Evolutionary conservation across 2,329 filamentous ascomycete species (phyloP).

Genomic region (Ophiosphaerella korrae): DNA sequence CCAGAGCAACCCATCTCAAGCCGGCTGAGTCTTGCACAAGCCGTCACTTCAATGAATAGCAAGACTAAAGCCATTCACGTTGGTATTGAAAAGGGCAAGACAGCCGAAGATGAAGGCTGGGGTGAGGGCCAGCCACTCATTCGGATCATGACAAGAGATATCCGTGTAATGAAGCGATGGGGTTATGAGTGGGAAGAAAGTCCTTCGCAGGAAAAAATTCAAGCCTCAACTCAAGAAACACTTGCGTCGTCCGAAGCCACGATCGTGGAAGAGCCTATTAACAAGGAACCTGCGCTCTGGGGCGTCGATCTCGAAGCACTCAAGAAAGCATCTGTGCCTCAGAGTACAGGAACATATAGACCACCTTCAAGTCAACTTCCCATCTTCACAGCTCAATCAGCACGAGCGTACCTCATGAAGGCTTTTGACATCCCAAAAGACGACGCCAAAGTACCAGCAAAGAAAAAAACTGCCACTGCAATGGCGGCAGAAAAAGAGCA

Average conservation of each 20-base stretch:
- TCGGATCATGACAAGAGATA: slow-evolving; percentile 72
- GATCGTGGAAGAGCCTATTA: slow-evolving; percentile 10
- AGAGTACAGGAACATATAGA: slow-evolving; percentile 16
- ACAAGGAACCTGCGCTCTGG: slow-evolving; percentile 59
- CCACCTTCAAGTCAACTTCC: slow-evolving; percentile 60
- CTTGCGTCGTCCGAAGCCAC: slow-evolving; percentile 18
- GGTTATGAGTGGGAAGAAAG: slow-evolving; percentile 61
- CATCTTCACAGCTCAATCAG: slow-evolving; percentile 74
- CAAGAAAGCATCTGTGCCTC: slow-evolving; percentile 51
- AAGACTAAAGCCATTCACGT: slow-evolving; percentile 75
- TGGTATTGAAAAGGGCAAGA: slow-evolving; percentile 69
- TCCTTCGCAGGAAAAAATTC: slow-evolving; percentile 13
- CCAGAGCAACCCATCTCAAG: slow-evolving; percentile 85
- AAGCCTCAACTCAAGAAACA: slow-evolving; percentile 16
- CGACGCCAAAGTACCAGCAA: slow-evolving; percentile 36
- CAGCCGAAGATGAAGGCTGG: slow-evolving; percentile 72
- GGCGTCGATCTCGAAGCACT: slow-evolving; percentile 63
- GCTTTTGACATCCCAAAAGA: slow-evolving; percentile 61
- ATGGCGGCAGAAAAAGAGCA: slow-evolving; percentile 67
- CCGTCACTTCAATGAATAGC: slow-evolving; percentile 81
- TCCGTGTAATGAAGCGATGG: slow-evolving; percentile 76
- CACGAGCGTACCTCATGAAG: slow-evolving; percentile 62
- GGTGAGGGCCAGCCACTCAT: slow-evolving; percentile 77
- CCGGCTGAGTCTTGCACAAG: slow-evolving; percentile 79
- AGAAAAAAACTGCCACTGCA: slow-evolving; percentile 53